Conservation (phyloP, 345 rosid genomes). For the Nephelium lappaceum region DNA sequence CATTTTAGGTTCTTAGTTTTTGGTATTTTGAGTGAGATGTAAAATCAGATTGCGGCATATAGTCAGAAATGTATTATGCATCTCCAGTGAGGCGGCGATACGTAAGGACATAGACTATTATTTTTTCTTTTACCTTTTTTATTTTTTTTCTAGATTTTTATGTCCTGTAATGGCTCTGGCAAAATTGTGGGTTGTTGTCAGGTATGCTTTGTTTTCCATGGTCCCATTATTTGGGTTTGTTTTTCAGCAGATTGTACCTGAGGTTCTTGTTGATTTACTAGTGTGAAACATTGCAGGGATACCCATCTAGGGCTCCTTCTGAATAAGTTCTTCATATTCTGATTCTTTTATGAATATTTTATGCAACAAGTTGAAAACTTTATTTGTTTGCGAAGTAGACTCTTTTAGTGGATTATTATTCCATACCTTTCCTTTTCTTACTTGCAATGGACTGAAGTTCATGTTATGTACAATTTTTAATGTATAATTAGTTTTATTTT, state of each 20-base stretch:
- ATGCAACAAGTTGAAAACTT: conserved; percentile 27
- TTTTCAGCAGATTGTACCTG: conserved; percentile 49
- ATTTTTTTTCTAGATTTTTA: conserved; percentile 33
- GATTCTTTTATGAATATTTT: conserved; percentile 35
- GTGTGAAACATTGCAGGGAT: conserved; percentile 47
- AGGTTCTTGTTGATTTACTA: conserved; percentile 50
- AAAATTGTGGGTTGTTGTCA: conserved; percentile 47
- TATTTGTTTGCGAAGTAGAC: conserved; percentile 23
- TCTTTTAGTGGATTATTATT: background rate
- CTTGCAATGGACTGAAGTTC: background rate
- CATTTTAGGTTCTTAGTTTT: conserved; percentile 35
- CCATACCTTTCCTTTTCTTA: background rate
- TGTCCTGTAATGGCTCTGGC: conserved; percentile 41
- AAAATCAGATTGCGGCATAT: conserved; percentile 68
- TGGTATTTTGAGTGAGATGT: conserved; percentile 67
- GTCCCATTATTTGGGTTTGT: conserved; percentile 36
- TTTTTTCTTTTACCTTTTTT: conserved; percentile 20
- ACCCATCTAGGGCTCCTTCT: conserved; percentile 47
- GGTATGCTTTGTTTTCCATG: conserved; percentile 38
- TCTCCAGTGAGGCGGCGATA: conserved; percentile 74
- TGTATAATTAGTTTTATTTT: background rate
- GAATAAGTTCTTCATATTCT: conserved; percentile 44
- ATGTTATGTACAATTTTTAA: background rate
- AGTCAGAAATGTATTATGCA: conserved; percentile 70
- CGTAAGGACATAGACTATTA: conserved; percentile 44